Evolutionary conservation across 495 filamentous ascomycete species (phyloP), one percentile per base, ranked within the genome.

Genomic region (Tuber brumale): DNA sequence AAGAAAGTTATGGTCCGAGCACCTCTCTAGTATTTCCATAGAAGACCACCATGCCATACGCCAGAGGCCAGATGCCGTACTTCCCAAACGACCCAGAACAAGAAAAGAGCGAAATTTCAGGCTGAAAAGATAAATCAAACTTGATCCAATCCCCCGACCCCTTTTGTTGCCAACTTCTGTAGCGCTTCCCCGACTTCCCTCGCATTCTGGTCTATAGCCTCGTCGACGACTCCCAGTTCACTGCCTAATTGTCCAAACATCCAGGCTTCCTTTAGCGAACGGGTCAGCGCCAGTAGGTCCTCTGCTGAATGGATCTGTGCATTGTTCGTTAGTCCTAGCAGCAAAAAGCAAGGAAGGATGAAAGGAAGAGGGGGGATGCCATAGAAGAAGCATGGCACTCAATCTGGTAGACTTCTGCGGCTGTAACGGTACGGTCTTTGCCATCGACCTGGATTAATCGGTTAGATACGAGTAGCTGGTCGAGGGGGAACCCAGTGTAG

Each of bases 201-300:
- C 27, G 88, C 84, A 80, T 86, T 85, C 80, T 88, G 84, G 75
- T 86, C 84, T 42, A 82, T 83, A 69, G 86, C 83, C 66, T 86
- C 82, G 80, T 87, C 86, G 70, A 77, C 77, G 2, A 73, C 75
- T 31, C 88, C 88, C 6, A 92, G 80, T 0, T 80, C 79, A n/a
- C 90, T 91, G 37, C 92, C 85, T n/a, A 93, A 85, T 76, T 90
- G 88, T 23, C 91, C 91, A 79, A 91, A 92, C 39, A 92, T 85
- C 91, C 91, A 93, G n/a, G 88, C 86, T 79, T 93, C 91, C 83
- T 93, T 92, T 85, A 93, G 85, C 10, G 86, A 84, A 21, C 91
- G 87, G 45, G 88, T 91, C 21, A 93, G 81, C 18, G 86, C 85
- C 51, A 92, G 85, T 35, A 91, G 82, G 72, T 93, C 90, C 83